These are phyloP conservation scores for Apiotrichum akiyoshidainum DNA, from an alignment of 1,284 basidiomycete species.

Conservation along the genomic window DNA sequence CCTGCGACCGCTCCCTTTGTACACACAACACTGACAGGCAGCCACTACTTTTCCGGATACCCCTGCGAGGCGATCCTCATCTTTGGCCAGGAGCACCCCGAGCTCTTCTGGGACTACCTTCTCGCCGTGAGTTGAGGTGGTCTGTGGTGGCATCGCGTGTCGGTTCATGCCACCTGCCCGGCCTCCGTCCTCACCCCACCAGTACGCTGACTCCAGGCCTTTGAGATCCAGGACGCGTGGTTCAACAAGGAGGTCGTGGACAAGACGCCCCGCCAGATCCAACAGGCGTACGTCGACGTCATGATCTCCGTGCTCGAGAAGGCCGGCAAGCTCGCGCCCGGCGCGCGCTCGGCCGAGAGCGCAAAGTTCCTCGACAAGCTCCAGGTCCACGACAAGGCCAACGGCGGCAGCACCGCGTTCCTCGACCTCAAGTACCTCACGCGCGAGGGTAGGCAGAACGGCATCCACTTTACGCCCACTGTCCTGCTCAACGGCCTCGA, in stretches of 20 bases:
- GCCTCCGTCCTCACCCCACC: slow-evolving; percentile 5
- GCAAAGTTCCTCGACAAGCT: slow-evolving; percentile 39
- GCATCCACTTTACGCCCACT: slow-evolving; percentile 88
- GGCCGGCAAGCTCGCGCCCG: slow-evolving; percentile 25
- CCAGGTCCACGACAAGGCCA: slow-evolving; percentile 31
- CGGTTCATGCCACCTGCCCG: not conserved
- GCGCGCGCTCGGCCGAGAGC: slow-evolving; percentile 30
- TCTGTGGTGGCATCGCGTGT: not conserved
- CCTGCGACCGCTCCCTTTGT: too few species aligned
- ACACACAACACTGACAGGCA: slow-evolving; percentile 18
- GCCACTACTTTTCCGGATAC: slow-evolving; percentile 72
- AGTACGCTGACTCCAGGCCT: slow-evolving; percentile 58
- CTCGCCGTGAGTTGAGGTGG: slow-evolving; percentile 56
- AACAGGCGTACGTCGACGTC: slow-evolving; percentile 46
- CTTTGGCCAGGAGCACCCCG: slow-evolving; percentile 66
- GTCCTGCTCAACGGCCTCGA: slow-evolving; percentile 81
- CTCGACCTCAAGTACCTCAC: slow-evolving; percentile 42
- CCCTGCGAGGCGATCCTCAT: slow-evolving; percentile 79
- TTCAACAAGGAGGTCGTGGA: slow-evolving; percentile 67
- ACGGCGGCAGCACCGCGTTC: slow-evolving; percentile 55
- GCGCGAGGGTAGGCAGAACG: slow-evolving; percentile 86
- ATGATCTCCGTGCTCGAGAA: slow-evolving; percentile 45
- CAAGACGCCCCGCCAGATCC: slow-evolving; percentile 53
- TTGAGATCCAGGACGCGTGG: slow-evolving; percentile 67
- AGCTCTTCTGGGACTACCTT: slow-evolving; percentile 74